Evolutionary conservation across 2,329 filamentous ascomycete genomes (phyloP), one percentile per base, ranked within the genome.

Genomic region (Boeremia exigua): DNA sequence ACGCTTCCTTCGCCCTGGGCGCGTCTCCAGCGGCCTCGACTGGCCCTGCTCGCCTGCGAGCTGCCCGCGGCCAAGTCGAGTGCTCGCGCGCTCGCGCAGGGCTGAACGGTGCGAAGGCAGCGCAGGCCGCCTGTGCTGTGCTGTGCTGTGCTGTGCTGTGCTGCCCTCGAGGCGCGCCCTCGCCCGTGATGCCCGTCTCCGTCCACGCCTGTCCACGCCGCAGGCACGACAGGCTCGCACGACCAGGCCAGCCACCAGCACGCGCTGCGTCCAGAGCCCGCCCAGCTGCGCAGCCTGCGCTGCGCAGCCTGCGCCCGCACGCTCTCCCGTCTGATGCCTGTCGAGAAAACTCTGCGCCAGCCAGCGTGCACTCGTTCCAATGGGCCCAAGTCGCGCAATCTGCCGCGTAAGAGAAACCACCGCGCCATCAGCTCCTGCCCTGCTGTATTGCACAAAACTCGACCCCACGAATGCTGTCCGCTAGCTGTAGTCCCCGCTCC

Each of bases 351-450:
- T 64, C 49, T 65, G 64, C 56, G 34, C 57, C 54, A 59, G 56
- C 33, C 40, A 15, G 38, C 40, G 34, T 25, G 40, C 52, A 29
- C 50, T 40, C 54, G 48, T 50, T 51, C 52, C 44, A 45, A 53
- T 52, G 47, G 61, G 54, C 53, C 55, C 45, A 40, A 52, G 48
- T 55, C 48, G 38, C 65, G 36, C 65, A 62, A 54, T 62, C 56
- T 48, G 28, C 56, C 65, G 61, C 62, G 65, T 62, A 63, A 68
- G 55, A 64, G 55, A 59, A 60, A 66, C 59, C 56, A 55, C 56
- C 19, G 39, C 32, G 44, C 40, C 40, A 56, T 56, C 54, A 56
- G 36, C 57, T 45, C 37, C 51, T 54, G 45, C 25, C 46, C 50
- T 46, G 39, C 32, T 39, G 49, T 45, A 47, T 42, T 55, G 49